These are phyloP conservation scores for Fraxinus paxiana DNA, from an alignment of 305 asterid species.

Conservation along the genomic window DNA sequence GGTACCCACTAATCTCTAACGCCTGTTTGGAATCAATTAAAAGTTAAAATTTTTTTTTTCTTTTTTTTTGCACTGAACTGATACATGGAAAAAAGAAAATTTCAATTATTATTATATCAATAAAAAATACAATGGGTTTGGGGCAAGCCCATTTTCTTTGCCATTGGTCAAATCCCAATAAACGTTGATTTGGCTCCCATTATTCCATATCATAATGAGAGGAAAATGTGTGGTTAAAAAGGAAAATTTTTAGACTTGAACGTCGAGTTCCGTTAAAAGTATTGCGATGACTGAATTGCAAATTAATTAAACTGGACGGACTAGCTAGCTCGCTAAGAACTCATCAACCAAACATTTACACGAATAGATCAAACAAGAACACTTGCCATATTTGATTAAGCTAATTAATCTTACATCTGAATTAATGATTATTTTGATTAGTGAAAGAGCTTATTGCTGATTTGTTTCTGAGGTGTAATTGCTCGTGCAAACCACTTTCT, in stretches of 20 bases:
- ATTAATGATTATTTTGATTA: not conserved
- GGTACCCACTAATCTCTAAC: not conserved
- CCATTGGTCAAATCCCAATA: not conserved
- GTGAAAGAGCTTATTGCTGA: not conserved
- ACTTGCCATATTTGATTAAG: not conserved
- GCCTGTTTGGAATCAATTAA: not conserved
- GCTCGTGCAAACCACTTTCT: conserved; percentile 22
- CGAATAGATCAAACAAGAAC: not conserved
- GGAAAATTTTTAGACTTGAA: not conserved
- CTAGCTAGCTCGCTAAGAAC: not conserved
- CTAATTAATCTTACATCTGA: not conserved
- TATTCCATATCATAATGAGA: not conserved
- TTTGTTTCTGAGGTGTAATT: not conserved
- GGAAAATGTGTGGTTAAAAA: not conserved
- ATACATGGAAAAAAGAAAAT: not conserved
- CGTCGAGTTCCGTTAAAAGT: not conserved
- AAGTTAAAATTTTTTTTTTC: not conserved
- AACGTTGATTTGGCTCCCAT: not conserved
- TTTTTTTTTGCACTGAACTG: not conserved
- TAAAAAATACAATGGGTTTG: not conserved
- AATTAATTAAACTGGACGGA: not conserved
- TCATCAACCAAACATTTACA: not conserved
- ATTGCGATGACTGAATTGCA: not conserved
- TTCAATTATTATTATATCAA: not conserved
- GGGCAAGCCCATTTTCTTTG: not conserved